Evolutionary conservation across 345 rosid genomes (phyloP).

Genomic region (Eucalyptus pauciflora): DNA sequence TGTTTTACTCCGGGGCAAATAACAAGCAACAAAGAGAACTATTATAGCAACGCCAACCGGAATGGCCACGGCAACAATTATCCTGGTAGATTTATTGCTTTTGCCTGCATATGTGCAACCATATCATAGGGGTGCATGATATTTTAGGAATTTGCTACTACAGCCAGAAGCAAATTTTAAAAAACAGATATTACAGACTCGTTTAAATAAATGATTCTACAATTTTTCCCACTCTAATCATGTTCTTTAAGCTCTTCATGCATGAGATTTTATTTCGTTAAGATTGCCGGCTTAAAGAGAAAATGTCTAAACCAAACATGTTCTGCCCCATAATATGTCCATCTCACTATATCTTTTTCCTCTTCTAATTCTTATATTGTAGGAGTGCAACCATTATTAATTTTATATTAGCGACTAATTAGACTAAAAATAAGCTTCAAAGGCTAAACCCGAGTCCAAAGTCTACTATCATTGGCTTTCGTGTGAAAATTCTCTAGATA

Average conservation of each 20-base stretch:
- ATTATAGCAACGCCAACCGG: neutral
- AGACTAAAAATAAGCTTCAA: neutral
- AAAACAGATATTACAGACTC: neutral
- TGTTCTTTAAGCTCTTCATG: neutral
- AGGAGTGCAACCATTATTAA: neutral
- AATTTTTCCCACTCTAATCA: neutral
- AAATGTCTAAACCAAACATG: neutral
- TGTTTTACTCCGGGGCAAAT: neutral
- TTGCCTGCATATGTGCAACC: neutral
- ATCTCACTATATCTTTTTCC: neutral
- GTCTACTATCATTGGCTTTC: neutral
- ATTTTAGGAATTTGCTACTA: neutral
- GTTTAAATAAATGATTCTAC: neutral
- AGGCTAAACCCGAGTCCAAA: neutral
- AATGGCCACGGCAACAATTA: neutral
- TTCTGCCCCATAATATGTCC: neutral
- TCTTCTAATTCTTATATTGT: neutral
- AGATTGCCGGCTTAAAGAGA: neutral
- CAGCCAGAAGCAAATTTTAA: neutral
- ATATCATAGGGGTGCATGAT: neutral
- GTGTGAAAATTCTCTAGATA: neutral
- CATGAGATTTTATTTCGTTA: neutral
- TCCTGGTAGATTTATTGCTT: neutral
- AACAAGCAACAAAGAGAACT: neutral
- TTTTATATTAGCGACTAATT: neutral